Conservation (phyloP, 2,329 filamentous ascomycete species). For the Hirsutella thompsonii region DNA sequence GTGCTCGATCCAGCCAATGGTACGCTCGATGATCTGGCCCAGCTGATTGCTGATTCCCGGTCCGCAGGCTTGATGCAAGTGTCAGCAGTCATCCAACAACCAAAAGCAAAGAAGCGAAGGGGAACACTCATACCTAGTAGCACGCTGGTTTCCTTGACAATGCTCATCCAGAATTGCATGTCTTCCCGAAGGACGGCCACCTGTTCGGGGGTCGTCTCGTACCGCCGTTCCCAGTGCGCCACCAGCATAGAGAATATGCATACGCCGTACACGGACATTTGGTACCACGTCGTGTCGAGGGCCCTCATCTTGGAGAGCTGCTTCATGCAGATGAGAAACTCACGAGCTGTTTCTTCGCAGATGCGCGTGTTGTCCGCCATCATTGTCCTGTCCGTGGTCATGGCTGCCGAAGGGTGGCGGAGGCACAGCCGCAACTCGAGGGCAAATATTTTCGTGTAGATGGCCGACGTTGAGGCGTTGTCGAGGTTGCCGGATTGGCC, state of each 20-base stretch:
- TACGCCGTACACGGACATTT: conserved; percentile 56
- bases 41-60: conserved; percentile 30
- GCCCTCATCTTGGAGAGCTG: conserved; percentile 51
- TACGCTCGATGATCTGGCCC: conserved; percentile 34
- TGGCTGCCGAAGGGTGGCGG: conserved; percentile 47
- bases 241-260: conserved; percentile 64
- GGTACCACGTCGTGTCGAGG: conserved; percentile 69
- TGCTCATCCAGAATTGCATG: conserved; percentile 56
- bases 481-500: conserved; percentile 27
- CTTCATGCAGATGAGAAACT: conserved; percentile 48
- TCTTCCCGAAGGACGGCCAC: conserved; percentile 48
- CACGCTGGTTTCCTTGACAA: conserved; percentile 53
- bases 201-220: conserved; percentile 43
- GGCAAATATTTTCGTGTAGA: conserved; percentile 39
- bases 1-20: conserved; percentile 37
- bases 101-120: background rate
- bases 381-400: conserved; percentile 38
- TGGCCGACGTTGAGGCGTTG: conserved; percentile 34
- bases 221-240: conserved; percentile 53
- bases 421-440: conserved; percentile 48
- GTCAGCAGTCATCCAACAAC: conserved; percentile 5
- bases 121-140: conserved; percentile 45
- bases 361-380: conserved; percentile 50
- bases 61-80: conserved; percentile 26
- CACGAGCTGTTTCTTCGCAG: conserved; percentile 52